A percentile compares a stretch with the other conserved stretches of the same genome.
Evolutionary conservation across 768 basidiomycete genomes (phyloP).

Genomic region (Russula sp.): DNA sequence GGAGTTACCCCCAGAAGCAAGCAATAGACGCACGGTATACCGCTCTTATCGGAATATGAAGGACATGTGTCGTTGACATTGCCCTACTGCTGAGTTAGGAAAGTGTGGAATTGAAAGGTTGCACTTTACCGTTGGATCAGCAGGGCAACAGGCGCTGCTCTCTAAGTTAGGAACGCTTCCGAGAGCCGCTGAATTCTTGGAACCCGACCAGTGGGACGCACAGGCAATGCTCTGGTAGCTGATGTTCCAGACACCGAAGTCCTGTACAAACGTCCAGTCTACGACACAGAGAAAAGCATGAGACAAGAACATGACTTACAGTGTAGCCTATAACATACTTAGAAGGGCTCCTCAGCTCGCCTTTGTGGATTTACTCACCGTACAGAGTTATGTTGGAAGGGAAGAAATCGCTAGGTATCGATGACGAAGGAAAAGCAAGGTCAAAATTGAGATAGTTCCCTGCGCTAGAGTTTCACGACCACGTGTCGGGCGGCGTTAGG

Average conservation of each 20-base stretch:
- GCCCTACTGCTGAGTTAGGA: slow-evolving; percentile 10
- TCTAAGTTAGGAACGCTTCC: slow-evolving; percentile 60
- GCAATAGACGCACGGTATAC: slow-evolving; percentile 48
- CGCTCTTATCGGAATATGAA: slow-evolving; percentile 64
- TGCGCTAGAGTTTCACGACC: slow-evolving; percentile 38
- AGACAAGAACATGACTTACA: slow-evolving; percentile 27
- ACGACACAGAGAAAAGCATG: neutral
- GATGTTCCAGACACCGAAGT: slow-evolving; percentile 86
- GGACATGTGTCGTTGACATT: slow-evolving; percentile 45
- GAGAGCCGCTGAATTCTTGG: slow-evolving; percentile 49
- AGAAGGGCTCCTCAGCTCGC: neutral
- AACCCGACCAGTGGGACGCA: slow-evolving; percentile 56
- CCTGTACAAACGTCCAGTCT: slow-evolving; percentile 35
- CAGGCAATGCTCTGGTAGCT: slow-evolving; percentile 64
- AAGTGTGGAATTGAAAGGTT: neutral
- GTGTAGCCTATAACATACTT: slow-evolving; percentile 33
- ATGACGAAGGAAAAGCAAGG: slow-evolving; percentile 64
- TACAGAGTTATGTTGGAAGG: slow-evolving; percentile 64
- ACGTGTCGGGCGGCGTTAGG: slow-evolving; percentile 2
- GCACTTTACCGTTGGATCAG: slow-evolving; percentile 50
- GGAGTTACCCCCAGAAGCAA: neutral
- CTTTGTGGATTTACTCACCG: slow-evolving; percentile 35
- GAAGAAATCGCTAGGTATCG: slow-evolving; percentile 68
- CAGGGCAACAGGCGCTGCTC: slow-evolving; percentile 64
- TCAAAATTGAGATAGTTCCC: slow-evolving; percentile 76